A percentile compares a stretch with the other conserved stretches of the same genome.
phyloP scores from a whole-genome alignment of 345 rosid species.

The Gossypium raimondii region DNA sequence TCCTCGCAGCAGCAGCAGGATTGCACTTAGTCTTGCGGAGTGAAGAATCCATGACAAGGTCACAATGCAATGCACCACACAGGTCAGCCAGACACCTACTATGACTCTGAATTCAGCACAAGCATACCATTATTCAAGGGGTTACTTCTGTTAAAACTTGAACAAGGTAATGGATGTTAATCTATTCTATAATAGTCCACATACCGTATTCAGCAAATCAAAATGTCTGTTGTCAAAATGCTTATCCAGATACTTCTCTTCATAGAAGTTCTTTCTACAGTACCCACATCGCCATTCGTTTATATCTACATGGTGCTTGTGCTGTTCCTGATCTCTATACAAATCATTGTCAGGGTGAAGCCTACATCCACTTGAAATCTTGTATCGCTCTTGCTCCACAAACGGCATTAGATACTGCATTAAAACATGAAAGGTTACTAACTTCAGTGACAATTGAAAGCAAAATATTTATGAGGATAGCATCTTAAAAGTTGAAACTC shows the following conservation, averaged over 20 bases:
- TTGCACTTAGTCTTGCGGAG: slow-evolving; percentile 60
- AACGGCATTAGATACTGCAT: slow-evolving; percentile 84
- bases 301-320: slow-evolving; percentile 72
- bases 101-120: slow-evolving; percentile 46
- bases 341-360: slow-evolving; percentile 82
- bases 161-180: not conserved
- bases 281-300: slow-evolving; percentile 90
- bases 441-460: not conserved
- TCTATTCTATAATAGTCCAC: slow-evolving; percentile 21
- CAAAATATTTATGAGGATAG: not conserved
- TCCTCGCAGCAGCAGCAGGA: slow-evolving; percentile 70
- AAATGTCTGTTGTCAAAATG: slow-evolving; percentile 75
- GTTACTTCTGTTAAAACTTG: not conserved
- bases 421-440: slow-evolving; percentile 1
- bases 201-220: slow-evolving; percentile 73
- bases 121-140: slow-evolving; percentile 22
- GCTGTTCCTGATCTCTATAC: slow-evolving; percentile 84
- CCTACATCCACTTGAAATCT: slow-evolving; percentile 60
- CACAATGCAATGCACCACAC: slow-evolving; percentile 78
- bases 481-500: not conserved
- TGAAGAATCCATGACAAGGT: slow-evolving; percentile 38
- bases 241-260: slow-evolving; percentile 77
- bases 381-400: slow-evolving; percentile 59
- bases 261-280: slow-evolving; percentile 83
- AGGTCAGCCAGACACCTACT: slow-evolving; percentile 69